A percentile compares a stretch with the other conserved stretches of the same genome.
Conservation (phyloP, 176 grass and related monocot species). For the Eleusine indica region DNA sequence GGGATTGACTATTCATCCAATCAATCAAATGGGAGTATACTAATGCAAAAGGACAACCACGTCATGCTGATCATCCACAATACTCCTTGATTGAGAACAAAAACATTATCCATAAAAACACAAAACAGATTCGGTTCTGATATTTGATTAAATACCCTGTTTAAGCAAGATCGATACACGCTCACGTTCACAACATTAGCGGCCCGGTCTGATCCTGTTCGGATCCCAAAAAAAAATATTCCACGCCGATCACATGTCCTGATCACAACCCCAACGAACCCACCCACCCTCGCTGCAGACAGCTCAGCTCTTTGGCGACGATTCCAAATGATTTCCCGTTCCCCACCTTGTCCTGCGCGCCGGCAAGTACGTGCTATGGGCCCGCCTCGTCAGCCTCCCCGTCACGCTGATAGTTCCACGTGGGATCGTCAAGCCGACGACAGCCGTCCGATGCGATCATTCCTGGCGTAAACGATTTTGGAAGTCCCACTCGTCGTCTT, state of each 20-base stretch:
- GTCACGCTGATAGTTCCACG: background rate
- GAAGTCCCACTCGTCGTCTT: background rate
- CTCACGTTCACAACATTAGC: background rate
- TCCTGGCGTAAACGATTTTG: background rate
- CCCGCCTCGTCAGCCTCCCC: background rate
- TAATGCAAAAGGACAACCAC: background rate
- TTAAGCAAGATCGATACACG: background rate
- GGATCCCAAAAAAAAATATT: conserved; percentile 4
- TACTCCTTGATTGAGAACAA: background rate
- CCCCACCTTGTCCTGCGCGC: background rate
- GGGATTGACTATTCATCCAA: background rate
- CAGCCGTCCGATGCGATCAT: conserved; percentile 26
- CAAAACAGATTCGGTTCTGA: background rate
- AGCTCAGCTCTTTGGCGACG: conserved; percentile 37
- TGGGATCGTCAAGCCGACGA: background rate
- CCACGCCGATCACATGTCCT: conserved; percentile 5
- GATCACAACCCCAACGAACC: conserved; percentile 22
- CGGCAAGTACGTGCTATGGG: conserved; percentile 12
- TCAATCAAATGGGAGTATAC: background rate
- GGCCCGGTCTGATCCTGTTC: background rate
- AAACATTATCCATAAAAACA: background rate
- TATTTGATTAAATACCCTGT: background rate
- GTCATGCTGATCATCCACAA: background rate
- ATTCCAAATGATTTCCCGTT: conserved; percentile 12
- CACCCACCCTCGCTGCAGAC: background rate